Percentiles rank a stretch among this genome's conserved stretches.
phyloP scores from a whole-genome alignment of 176 grass and related monocot genomes.

The Olyra latifolia region DNA sequence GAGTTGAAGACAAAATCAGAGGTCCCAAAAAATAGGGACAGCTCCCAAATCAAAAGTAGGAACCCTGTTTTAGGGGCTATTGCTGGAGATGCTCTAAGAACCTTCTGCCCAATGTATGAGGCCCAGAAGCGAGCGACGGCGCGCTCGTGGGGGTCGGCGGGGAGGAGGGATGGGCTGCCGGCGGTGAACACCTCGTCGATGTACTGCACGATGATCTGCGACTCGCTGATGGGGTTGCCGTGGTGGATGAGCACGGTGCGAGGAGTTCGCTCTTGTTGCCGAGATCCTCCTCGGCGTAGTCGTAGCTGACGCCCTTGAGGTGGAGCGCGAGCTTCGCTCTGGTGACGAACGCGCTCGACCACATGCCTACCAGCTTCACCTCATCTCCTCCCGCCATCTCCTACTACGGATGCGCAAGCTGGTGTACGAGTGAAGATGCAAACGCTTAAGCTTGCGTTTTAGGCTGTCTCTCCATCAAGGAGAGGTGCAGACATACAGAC shows the following conservation, averaged over 20 bases:
- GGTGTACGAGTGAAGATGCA: too few relatives aligned
- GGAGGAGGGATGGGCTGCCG: conserved; percentile 26
- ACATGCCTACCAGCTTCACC: conserved; percentile 37
- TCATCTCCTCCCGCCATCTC: neutral
- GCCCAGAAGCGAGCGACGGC: conserved; percentile 56
- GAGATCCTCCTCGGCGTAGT: conserved; percentile 9
- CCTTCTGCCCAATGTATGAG: conserved; percentile 55
- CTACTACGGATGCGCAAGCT: too few relatives aligned
- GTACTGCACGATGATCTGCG: conserved; percentile 52
- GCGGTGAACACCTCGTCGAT: conserved; percentile 45
- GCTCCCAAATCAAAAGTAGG: too few relatives aligned
- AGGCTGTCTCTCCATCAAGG: too few relatives aligned
- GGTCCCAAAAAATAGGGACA: too few relatives aligned
- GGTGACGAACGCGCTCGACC: conserved; percentile 22
- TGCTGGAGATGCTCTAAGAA: too few relatives aligned
- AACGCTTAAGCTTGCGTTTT: too few relatives aligned
- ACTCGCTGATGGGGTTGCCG: conserved; percentile 37
- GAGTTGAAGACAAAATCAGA: too few relatives aligned
- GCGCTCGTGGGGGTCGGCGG: conserved; percentile 45
- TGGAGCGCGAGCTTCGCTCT: conserved; percentile 37
- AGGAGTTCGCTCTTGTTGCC: conserved; percentile 38
- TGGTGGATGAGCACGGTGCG: conserved; percentile 58
- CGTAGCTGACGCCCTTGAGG: conserved; percentile 32
- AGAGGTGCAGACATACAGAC: too few relatives aligned
- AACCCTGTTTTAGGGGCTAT: too few relatives aligned